phyloP scores from a whole-genome alignment of 169 alveolate species.

The Cryptosporidium sp. region DNA sequence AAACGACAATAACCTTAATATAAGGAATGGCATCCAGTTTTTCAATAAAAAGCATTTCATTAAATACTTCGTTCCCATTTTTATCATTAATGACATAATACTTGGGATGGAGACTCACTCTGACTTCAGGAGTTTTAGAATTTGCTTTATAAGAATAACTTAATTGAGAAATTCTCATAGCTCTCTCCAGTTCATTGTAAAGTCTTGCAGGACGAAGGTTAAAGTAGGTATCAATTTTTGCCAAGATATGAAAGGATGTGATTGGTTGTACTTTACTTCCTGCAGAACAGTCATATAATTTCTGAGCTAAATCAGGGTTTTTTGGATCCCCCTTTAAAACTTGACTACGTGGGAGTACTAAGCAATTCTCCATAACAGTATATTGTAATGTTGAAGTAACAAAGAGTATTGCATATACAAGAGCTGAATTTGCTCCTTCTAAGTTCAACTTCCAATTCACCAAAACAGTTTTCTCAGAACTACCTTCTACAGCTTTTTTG shows the following conservation, averaged over 20 bases:
- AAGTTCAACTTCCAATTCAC: conserved; percentile 51
- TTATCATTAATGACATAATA: conserved; percentile 27
- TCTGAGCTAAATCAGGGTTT: conserved; percentile 17
- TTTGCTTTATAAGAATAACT: conserved; percentile 37
- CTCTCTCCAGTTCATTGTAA: conserved; percentile 57
- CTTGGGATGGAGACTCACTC: conserved; percentile 45
- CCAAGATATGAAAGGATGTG: conserved; percentile 11
- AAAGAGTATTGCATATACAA: conserved; percentile 25
- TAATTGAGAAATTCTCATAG: conserved; percentile 52
- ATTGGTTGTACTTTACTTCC: conserved; percentile 29
- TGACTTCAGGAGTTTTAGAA: conserved; percentile 49
- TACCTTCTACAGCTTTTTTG: conserved; percentile 13
- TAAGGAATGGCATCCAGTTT: conserved; percentile 61
- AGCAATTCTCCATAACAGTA: conserved; percentile 29
- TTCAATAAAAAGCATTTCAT: conserved; percentile 54
- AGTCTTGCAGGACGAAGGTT: conserved; percentile 29
- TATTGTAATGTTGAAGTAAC: conserved; percentile 38
- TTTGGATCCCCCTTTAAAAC: conserved; percentile 51
- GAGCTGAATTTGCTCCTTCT: conserved; percentile 71
- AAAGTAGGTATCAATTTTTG: conserved; percentile 65
- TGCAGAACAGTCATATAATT: conserved; percentile 34
- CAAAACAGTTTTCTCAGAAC: conserved; percentile 3
- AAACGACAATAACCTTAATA: conserved; percentile 31
- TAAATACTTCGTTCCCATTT: conserved; percentile 27
- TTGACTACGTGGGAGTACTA: conserved; percentile 20